These are phyloP conservation scores for Calocybe gambosa DNA, from an alignment of 1,284 basidiomycete species.

Conservation along the genomic window DNA sequence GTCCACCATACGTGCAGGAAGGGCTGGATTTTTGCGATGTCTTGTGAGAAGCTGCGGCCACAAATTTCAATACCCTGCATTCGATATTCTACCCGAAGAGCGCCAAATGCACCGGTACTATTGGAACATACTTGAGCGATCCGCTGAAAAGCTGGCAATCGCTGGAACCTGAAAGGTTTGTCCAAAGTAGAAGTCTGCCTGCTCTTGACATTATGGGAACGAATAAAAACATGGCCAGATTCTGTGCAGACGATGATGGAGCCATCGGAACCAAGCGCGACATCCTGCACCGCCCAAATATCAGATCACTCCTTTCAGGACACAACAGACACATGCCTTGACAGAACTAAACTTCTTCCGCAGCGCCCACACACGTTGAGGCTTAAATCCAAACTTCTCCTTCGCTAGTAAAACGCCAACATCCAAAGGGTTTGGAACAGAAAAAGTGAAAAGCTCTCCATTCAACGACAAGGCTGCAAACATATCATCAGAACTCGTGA, in stretches of 20 bases:
- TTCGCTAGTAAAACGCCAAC: constrained; percentile 23
- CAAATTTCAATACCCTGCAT: constrained; percentile 53
- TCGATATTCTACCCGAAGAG: constrained; percentile 71
- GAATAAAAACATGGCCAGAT: constrained; percentile 91
- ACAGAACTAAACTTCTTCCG: constrained; percentile 85
- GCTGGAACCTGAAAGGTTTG: constrained; percentile 78
- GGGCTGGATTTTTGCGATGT: constrained; percentile 64
- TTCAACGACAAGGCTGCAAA: constrained; percentile 85
- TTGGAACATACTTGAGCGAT: constrained; percentile 83
- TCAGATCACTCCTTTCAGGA: background rate
- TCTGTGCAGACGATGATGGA: constrained; percentile 90
- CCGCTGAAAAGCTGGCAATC: constrained; percentile 80
- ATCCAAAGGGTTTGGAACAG: constrained; percentile 35
- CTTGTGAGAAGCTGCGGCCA: constrained; percentile 62
- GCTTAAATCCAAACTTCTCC: constrained; percentile 46
- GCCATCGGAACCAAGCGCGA: constrained; percentile 85
- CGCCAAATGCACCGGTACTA: constrained; percentile 86
- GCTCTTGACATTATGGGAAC: constrained; percentile 52
- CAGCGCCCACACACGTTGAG: constrained; percentile 89
- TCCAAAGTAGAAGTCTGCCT: constrained; percentile 24
- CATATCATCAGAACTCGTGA: constrained; percentile 74
- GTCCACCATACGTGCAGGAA: constrained; percentile 28
- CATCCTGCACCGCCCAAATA: constrained; percentile 47
- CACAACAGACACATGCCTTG: constrained; percentile 37
- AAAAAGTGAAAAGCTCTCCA: constrained; percentile 91